phyloP scores from a whole-genome alignment of 75 land plant genomes.

The Pinus taeda region DNA sequence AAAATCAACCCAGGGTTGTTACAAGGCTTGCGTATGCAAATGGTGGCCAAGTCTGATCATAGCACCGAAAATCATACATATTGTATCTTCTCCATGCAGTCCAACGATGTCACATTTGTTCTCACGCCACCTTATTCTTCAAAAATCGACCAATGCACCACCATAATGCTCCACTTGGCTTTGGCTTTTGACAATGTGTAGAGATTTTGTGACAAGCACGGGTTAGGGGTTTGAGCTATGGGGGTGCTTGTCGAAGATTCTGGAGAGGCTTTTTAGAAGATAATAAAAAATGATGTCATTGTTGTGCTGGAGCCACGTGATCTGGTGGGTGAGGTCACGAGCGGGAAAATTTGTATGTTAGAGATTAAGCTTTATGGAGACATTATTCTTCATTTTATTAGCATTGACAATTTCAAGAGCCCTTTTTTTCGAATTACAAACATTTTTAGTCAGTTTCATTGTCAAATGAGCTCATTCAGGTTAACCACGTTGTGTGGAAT shows the following conservation, averaged over 20 bases:
- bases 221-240: constrained; percentile 80
- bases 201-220: constrained; percentile 60
- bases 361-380: constrained; percentile 83
- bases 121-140: constrained; percentile 92
- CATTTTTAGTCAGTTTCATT: constrained; percentile 29
- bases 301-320: constrained; percentile 36
- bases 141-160: constrained; percentile 19
- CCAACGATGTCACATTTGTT: constrained; percentile 63
- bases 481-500: constrained; percentile 93
- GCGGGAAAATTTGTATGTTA: constrained; percentile 23
- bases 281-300: constrained; percentile 67
- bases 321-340: constrained; percentile 24
- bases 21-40: too few relatives aligned
- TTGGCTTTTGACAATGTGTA: constrained; percentile 37
- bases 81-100: constrained; percentile 73
- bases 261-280: constrained; percentile 41
- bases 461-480: constrained; percentile 60
- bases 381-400: constrained; percentile 72
- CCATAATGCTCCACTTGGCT: constrained; percentile 52
- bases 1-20: too few relatives aligned
- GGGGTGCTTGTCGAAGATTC: constrained; percentile 81
- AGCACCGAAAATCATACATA: constrained; percentile 41
- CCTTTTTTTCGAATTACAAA: constrained; percentile 82
- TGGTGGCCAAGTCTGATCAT: too few relatives aligned
- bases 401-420: constrained; percentile 36